These are phyloP conservation scores for Podospora pseudoanserina DNA, from an alignment of 495 filamentous ascomycete genomes.

Conservation along the genomic window DNA sequence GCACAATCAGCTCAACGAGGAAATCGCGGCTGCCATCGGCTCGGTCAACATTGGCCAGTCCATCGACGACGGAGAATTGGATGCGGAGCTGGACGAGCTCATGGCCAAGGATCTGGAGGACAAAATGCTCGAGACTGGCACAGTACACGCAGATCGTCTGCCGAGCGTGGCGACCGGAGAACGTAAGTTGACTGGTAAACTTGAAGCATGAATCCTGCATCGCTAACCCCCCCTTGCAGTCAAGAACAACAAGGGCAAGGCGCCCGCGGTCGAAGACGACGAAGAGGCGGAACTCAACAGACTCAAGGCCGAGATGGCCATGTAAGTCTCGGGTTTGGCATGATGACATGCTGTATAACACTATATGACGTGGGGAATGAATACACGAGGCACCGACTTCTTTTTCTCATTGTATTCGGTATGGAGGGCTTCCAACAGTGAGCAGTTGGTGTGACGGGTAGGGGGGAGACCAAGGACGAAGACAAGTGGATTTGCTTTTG, in stretches of 20 bases:
- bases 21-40: conserved; percentile 83
- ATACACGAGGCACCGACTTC: conserved; percentile 1
- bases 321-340: conserved; percentile 50
- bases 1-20: conserved; percentile 86
- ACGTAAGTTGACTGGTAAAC: conserved; percentile 55
- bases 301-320: conserved; percentile 95
- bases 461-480: not conserved
- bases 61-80: conserved; percentile 82
- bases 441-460: not conserved
- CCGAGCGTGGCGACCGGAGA: conserved; percentile 68
- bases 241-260: conserved; percentile 62
- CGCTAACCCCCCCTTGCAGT: conserved; percentile 41
- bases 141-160: conserved; percentile 64
- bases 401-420: not conserved
- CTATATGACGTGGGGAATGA: conserved; percentile 6
- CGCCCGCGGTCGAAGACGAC: conserved; percentile 70
- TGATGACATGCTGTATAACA: conserved; percentile 1
- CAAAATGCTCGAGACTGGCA: conserved; percentile 87
- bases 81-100: conserved; percentile 70
- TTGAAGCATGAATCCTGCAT: not conserved
- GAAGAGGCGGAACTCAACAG: conserved; percentile 93
- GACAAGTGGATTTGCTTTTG: not conserved
- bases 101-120: conserved; percentile 87
- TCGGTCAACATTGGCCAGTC: conserved; percentile 63
- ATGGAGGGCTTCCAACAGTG: not conserved